Base-by-base conservation (phyloP, 331 rosid species). In the Acacia pycnantha region DNA sequence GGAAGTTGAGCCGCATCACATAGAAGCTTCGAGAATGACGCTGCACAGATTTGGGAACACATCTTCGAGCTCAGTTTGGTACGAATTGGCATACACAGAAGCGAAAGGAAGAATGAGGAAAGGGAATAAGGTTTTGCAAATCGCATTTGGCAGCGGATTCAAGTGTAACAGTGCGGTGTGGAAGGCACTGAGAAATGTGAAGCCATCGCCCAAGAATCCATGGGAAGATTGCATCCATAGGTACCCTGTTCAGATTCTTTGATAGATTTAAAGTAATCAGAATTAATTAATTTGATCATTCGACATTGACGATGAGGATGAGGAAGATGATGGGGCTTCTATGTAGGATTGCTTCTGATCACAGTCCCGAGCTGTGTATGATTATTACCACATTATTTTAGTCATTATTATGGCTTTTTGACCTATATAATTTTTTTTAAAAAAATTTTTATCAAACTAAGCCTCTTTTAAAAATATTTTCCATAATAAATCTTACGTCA, bases 131-230 rank as follows among this genome's bases (percentile, higher is more conserved):
- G 85, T 92, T 11, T 90, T 95, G 95, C 97, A 92, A 68, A 90
- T 90, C 58, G 97, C 93, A 0, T 90, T 90, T 5, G 97, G 94
- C 2, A 92, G 93, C 4, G 97, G 96, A 0, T 90, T 90, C 41
- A 92, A 92, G 85, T 92, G 97, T 56, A 92, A 92, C 72, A 92
- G 95, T 64, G 93, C 94, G 0, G 95, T 92, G 31, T 92, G 97
- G 97, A 78, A 76, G 65, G 97, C 97, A 1, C 79, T 92, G 16
- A 48, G 58, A 62, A 71, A 86, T 66, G 89, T 92, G 2, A 82
- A 84, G 62, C 85, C 93, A 1, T 88, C 92, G 5, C 77, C 81
- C 2, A 71, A 81, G 18, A 83, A 51, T 79, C 93, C 95, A 1
- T 91, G 95, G 97, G 85, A 84, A 66, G 93, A 90, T 82, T 88